Percentiles rank a stretch among this genome's conserved stretches.
Evolutionary conservation across 352 stramenopile genomes (phyloP).

Genomic region (Blastocystis sp.): DNA sequence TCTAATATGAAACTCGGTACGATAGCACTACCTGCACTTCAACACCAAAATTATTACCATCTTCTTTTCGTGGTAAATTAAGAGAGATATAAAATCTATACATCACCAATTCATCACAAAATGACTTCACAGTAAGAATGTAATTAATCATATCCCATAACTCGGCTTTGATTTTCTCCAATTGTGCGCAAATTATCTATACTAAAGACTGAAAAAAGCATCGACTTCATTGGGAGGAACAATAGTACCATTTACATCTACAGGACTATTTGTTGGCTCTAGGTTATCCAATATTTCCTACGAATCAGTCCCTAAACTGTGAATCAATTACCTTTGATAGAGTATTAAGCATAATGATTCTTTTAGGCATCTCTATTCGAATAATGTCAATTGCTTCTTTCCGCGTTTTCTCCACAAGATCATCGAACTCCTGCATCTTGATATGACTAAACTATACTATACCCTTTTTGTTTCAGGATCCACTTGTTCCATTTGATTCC

Average conservation of each 20-base stretch:
- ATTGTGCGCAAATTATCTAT: not conserved
- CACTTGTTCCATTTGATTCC: slow-evolving; percentile 10
- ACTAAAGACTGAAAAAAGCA: not conserved
- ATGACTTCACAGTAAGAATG: slow-evolving; percentile 29
- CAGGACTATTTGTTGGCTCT: not conserved
- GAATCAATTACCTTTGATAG: not conserved
- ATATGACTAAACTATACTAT: not conserved
- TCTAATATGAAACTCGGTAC: not conserved
- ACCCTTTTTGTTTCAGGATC: slow-evolving; percentile 8
- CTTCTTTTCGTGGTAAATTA: slow-evolving; percentile 42
- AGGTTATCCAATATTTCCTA: slow-evolving; percentile 6
- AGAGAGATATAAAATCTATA: slow-evolving; percentile 45
- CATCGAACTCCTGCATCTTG: slow-evolving; percentile 12
- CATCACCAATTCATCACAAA: not conserved
- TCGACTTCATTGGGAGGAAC: slow-evolving; percentile 19
- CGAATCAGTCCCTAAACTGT: not conserved
- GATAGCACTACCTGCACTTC: slow-evolving; percentile 15
- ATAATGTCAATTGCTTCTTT: slow-evolving; percentile 44
- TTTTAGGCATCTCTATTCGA: slow-evolving; percentile 39
- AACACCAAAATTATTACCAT: slow-evolving; percentile 60
- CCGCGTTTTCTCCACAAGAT: slow-evolving; percentile 31
- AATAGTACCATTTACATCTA: not conserved
- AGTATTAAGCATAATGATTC: not conserved
- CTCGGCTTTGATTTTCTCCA: slow-evolving; percentile 37
- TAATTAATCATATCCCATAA: slow-evolving; percentile 58